Evolutionary conservation across 1,284 basidiomycete species (phyloP), one percentile per base, ranked within the genome.

Genomic region (Pseudomicrostroma phylloplanum): DNA sequence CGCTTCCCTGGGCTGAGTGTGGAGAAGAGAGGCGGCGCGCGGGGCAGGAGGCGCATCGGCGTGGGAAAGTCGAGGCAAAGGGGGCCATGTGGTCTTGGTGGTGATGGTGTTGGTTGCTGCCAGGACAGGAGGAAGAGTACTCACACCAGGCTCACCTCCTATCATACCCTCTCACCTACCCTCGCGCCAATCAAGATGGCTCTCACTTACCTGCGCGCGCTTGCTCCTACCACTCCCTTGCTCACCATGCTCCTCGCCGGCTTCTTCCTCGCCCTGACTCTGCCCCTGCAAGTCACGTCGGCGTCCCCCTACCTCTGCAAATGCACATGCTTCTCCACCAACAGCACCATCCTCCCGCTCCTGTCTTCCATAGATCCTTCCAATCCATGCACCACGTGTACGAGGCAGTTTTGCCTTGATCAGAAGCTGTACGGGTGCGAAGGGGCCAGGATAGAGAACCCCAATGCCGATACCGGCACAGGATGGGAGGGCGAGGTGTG

Each of bases 321-420:
- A 51, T 79, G 77, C 66, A 79, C 76, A 21, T 79, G 78, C 57
- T 79, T 78, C 66, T 64, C 66, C 36, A 78, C 75, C 55, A 79
- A 79, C 57, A 74, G 75, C 6, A 79, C 78, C 1, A 66, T 79
- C 26, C 69, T 79, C 0, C 77, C 78, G 0, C 64, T 79, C 21
- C 76, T 72, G 43, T 55, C 67, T 7, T 67, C 77, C 25, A 42
- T 43, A 11, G 69, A 73, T 40, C 60, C 68, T 0, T 25, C 65
- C n/a, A 73, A 76, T 23, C 71, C 77, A 21, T 79, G 77, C 62
- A 58, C 57, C n/a, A 71, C 72, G 0, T 79, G 78, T 60, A 78
- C 77, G 11, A 70, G 74, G 9, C 71, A 79, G 59, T 79, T 79
- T 62, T 79, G 78, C 51, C 62, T 79, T 12, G 74, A 78, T 21